Conservation (phyloP, 371 early-diverging fungal genomes). For the Chytridiales sp. region DNA sequence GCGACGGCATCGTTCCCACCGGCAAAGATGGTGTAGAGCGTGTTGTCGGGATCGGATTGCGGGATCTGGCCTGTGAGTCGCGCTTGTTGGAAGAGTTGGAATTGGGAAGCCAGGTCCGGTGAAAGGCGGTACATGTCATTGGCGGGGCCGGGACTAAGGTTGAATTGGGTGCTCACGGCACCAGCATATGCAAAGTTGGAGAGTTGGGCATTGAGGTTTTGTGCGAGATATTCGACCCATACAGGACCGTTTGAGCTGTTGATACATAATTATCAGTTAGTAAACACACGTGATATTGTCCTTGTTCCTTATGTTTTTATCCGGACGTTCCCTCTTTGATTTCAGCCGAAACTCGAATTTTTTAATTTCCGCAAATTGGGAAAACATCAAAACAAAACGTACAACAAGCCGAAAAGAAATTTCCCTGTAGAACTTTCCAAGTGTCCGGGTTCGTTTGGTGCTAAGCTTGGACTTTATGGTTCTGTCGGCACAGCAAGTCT, state of each 20-base stretch:
- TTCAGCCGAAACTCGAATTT: no score
- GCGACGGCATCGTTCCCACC: conserved; percentile 32
- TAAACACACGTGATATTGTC: no score
- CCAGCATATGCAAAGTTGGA: conserved; percentile 30
- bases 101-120: conserved; percentile 23
- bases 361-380: no score
- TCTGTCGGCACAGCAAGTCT: no score
- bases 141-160: not conserved
- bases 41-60: conserved; percentile 10
- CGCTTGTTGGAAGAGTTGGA: conserved; percentile 3
- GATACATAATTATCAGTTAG: no score
- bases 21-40: conserved; percentile 26
- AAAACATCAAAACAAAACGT: no score
- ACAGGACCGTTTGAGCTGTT: conserved; percentile 21
- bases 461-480: no score
- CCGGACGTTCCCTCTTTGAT: no score
- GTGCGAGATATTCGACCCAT: conserved; percentile 21
- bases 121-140: not conserved
- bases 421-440: no score
- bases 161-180: not conserved
- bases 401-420: no score
- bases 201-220: conserved; percentile 8
- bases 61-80: not conserved
- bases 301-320: no score
- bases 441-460: no score